Base-by-base conservation (phyloP, 2,329 filamentous ascomycete genomes). In the Calonectria henricotiae region DNA sequence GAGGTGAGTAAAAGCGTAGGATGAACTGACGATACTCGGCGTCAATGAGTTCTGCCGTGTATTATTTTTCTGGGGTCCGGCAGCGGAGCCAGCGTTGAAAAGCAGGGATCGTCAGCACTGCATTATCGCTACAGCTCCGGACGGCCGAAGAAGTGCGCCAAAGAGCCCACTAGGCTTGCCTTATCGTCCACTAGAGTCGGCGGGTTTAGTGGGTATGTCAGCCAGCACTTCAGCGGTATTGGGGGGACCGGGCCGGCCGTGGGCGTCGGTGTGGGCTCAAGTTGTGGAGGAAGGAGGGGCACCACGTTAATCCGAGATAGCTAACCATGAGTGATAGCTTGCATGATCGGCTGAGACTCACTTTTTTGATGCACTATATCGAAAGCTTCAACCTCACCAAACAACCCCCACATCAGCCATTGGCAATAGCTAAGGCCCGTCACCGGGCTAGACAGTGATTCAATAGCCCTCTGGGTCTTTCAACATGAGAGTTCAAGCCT, bases 401-500 rank as follows among this genome's bases (percentile, higher is more conserved):
- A 37, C 23, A 44, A n/a, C 25, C 41, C 20, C 25, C 23, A 25
- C 17, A 51, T 43, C 44, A 65, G 67, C 67, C 61, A 69, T 69
- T 69, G 67, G 62, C 61, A 61, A 41, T 35, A 41, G 32, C 51
- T 55, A 27, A 32, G 61, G 43, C 62, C 15, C 41, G 44, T 44
- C 30, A 8, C 20, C 41, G 76, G 49, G 68, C 70, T 73, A 43
- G 67, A 70, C 70, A 68, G 68, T 71, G 61, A 76, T 74, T 76
- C 30, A 67, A 15, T 60, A 75, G 72, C 75, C 75, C 51, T 17
- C 20, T 37, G 37, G 75, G 66, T 27, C 61, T 43, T 39, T 37
- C n/a, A 72, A 37, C 65, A 81, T 79, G 77, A 77, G 73, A 61
- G 55, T 75, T 44, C 77, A 74, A 65, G 69, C 73, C 55, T 73